Evolutionary conservation across 2,329 filamentous ascomycete species (phyloP).

Genomic region (Cyclaneusma minus): DNA sequence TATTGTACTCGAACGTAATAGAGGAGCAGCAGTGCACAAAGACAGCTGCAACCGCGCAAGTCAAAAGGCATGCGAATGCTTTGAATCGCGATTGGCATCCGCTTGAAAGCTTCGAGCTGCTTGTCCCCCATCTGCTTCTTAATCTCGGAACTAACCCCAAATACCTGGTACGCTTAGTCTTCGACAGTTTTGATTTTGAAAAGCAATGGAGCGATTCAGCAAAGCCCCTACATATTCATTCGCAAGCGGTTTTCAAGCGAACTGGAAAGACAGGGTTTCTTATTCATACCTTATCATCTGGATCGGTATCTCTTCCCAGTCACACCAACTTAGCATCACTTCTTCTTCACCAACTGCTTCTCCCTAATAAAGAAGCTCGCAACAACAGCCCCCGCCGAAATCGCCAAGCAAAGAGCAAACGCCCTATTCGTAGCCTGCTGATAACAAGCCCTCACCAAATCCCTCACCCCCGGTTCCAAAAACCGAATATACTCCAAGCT

Average conservation of each 20-base stretch:
- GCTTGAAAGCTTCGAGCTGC: background rate
- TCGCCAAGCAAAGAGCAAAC: slow-evolving; percentile 22
- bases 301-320: background rate
- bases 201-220: background rate
- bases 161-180: background rate
- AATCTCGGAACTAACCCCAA: too few species aligned
- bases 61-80: too few species aligned
- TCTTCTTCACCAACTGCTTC: slow-evolving; percentile 28
- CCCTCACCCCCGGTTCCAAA: slow-evolving; percentile 42
- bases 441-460: slow-evolving; percentile 51
- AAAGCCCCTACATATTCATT: background rate
- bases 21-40: too few species aligned
- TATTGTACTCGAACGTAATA: too few species aligned
- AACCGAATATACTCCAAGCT: slow-evolving; percentile 53
- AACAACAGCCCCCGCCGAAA: slow-evolving; percentile 23
- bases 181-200: background rate
- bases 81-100: background rate
- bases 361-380: slow-evolving; percentile 38
- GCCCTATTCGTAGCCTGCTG: slow-evolving; percentile 28
- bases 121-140: too few species aligned
- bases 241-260: background rate
- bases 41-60: too few species aligned
- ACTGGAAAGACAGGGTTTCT: background rate
- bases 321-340: background rate
- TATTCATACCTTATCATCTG: slow-evolving; percentile 8